Conservation (phyloP, 164 flowering plant species). For the Aristolochia californica region DNA sequence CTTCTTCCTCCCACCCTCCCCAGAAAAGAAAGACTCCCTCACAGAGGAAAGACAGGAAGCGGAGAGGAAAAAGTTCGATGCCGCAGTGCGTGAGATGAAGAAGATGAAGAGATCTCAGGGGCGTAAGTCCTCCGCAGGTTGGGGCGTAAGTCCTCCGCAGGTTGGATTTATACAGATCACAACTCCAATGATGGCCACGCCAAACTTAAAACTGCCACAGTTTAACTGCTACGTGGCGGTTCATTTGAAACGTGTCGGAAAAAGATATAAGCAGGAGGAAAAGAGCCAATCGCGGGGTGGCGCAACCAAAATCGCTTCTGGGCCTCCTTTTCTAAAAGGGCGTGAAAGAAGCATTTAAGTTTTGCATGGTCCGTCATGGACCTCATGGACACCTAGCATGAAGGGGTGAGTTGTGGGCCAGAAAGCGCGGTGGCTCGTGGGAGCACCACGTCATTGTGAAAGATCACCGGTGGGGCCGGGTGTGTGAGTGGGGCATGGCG, state of each 20-base stretch:
- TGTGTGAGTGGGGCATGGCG: too few species aligned
- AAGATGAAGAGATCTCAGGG: not conserved
- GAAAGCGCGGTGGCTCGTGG: not conserved
- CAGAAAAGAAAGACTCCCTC: not conserved
- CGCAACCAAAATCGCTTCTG: not conserved
- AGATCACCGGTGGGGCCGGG: too few species aligned
- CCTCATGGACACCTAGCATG: not conserved
- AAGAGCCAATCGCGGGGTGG: not conserved
- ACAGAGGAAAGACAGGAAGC: not conserved
- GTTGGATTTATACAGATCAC: slow-evolving; percentile 18
- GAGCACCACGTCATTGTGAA: not conserved
- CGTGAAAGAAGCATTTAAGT: not conserved
- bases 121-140: not conserved
- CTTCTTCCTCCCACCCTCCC: slow-evolving; percentile 4
- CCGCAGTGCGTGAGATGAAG: not conserved
- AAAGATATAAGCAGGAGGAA: too few species aligned
- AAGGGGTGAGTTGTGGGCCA: not conserved
- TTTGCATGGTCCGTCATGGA: not conserved
- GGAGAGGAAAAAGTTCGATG: not conserved
- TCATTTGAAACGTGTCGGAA: not conserved
- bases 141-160: not conserved
- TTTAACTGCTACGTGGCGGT: slow-evolving; percentile 22
- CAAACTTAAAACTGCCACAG: slow-evolving; percentile 19
- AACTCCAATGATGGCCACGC: slow-evolving; percentile 23
- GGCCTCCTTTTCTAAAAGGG: not conserved